Evolutionary conservation across 176 grass and related monocot genomes (phyloP), one percentile per base, ranked within the genome.

Genomic region (Eleusine coracana): DNA sequence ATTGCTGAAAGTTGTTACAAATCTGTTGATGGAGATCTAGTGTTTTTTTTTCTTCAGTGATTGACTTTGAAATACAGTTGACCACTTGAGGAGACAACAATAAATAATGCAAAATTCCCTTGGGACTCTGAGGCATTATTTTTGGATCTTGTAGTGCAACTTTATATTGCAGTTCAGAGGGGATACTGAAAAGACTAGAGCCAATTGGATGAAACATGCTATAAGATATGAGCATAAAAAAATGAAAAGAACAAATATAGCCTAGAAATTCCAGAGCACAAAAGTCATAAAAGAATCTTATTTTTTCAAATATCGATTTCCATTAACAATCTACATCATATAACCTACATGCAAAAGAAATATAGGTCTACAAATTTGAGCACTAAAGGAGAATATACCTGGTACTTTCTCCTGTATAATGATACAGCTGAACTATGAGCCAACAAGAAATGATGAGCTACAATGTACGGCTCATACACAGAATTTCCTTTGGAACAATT

Each of bases 391-490:
- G 56, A 69, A 45, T 46, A 65, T 77, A 91, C 89, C 77, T 91
- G 89, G 46, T 87, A 91, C 31, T 71, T 84, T 63, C 7, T 56
- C 54, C 60, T 91, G 68, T 91, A 91, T 17, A 91, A 50, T 58
- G 55, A 80, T 56, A 80, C 89, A 23, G 49, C 80, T 66, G 89
- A 87, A 23, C 76, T 86, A 80, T 91, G 85, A 21, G 89, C 85
- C 40, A 87, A 50, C 54, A 91, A 65, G 27, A 23, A 27, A 73
- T 91, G 78, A 74, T 91, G 89, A 71, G 36, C 62, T 25, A 62
- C 80, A 48, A 84, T 48, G n/a, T 91, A 91, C 29, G 89, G 89
- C 55, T 91, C 89, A 1, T 61, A 50, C 38, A 73, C 68, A 74
- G 89, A 91, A 64, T 87, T 55, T 7, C 89, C 89, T 67, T 16